Evolutionary conservation across 108 stramenopile genomes (phyloP).

Genomic region (Nitzschia sp.): DNA sequence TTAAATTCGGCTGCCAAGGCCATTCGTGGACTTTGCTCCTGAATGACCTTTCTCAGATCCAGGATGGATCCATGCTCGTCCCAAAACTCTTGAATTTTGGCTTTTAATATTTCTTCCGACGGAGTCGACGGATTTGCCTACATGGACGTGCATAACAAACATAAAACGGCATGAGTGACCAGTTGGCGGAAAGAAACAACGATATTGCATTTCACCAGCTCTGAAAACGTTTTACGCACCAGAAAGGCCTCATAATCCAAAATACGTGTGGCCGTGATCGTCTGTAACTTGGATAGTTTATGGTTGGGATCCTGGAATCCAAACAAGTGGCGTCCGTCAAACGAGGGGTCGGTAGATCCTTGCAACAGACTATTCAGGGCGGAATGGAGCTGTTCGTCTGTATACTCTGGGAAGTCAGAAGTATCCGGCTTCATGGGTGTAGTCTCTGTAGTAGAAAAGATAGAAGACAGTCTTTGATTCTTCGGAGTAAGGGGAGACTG

Average conservation of each 20-base stretch:
- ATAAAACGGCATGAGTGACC: slow-evolving; percentile 7
- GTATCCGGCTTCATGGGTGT: not conserved
- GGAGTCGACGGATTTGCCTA: slow-evolving; percentile 26
- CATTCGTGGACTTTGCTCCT: slow-evolving; percentile 67
- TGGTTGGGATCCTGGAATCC: slow-evolving; percentile 55
- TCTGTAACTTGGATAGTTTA: slow-evolving; percentile 79
- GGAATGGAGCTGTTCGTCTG: slow-evolving; percentile 47
- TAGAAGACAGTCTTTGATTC: not conserved
- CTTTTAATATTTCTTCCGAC: slow-evolving; percentile 31
- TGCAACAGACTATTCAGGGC: slow-evolving; percentile 54
- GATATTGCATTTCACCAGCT: not conserved
- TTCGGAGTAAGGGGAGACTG: not conserved
- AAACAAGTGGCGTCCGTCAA: slow-evolving; percentile 65
- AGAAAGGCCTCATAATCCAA: slow-evolving; percentile 58
- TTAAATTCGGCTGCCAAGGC: slow-evolving; percentile 99
- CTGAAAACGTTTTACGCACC: slow-evolving; percentile 14
- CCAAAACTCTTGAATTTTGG: slow-evolving; percentile 51
- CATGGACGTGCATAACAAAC: too few species aligned
- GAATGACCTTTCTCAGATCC: slow-evolving; percentile 59
- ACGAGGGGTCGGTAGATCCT: slow-evolving; percentile 34
- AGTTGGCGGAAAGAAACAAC: not conserved
- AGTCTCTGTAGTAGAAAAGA: not conserved
- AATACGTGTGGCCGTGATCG: slow-evolving; percentile 74
- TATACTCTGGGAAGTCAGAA: slow-evolving; percentile 34
- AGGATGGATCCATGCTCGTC: slow-evolving; percentile 60